These are phyloP conservation scores for Blastocystis sp. DNA, from an alignment of 352 stramenopile species.

Conservation along the genomic window DNA sequence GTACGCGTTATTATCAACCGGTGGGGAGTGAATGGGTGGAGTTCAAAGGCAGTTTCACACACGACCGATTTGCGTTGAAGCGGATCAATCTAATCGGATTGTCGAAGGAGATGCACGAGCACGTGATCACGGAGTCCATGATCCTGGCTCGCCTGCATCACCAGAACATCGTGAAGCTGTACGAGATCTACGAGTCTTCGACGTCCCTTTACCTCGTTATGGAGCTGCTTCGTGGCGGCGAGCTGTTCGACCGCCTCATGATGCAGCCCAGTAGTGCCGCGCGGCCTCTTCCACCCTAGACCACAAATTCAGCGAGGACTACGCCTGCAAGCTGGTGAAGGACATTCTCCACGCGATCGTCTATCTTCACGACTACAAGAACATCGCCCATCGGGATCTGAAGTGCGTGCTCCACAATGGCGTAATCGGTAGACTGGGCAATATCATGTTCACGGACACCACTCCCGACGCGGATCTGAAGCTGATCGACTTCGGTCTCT, in stretches of 20 bases:
- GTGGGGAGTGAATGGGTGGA: background rate
- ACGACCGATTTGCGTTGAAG: constrained; percentile 59
- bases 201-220: constrained; percentile 56
- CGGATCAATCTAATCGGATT: constrained; percentile 44
- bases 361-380: constrained; percentile 68
- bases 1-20: constrained; percentile 41
- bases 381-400: constrained; percentile 68
- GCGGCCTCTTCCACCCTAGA: background rate
- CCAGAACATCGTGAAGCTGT: constrained; percentile 68
- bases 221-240: constrained; percentile 58
- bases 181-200: constrained; percentile 61
- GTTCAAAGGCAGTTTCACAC: constrained; percentile 10
- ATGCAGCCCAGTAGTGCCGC: constrained; percentile 12
- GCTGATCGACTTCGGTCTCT: constrained; percentile 67
- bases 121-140: constrained; percentile 29
- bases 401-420: background rate
- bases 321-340: constrained; percentile 43
- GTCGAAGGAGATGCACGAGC: constrained; percentile 10
- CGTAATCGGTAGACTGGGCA: constrained; percentile 13
- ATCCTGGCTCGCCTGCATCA: constrained; percentile 58
- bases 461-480: constrained; percentile 65
- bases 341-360: constrained; percentile 55
- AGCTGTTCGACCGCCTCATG: constrained; percentile 61
- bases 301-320: constrained; percentile 58
- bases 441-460: constrained; percentile 59